Evolutionary conservation across 495 filamentous ascomycete genomes (phyloP), one percentile per base, ranked within the genome.

Genomic region (Zalerion maritima): DNA sequence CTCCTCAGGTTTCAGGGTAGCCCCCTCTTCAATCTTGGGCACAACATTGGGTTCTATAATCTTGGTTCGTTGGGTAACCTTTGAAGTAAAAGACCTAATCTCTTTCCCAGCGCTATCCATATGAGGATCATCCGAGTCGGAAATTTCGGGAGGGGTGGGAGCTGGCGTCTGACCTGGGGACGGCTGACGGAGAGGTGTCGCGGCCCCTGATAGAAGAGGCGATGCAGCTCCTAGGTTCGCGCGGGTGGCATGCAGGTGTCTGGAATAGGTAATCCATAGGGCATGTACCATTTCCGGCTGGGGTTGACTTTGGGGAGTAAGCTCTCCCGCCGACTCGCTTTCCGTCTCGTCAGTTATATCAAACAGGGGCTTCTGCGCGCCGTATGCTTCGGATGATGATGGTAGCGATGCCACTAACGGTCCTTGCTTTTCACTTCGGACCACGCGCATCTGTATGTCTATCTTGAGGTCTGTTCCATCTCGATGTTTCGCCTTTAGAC

Each of bases 211-310:
- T 2, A 68, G 34, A 8, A 69, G 31, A 20, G 74, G 67, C 32
- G 68, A 64, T n/a, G 68, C 58, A 5, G 67, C 59, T 4, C 72
- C 69, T 18, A 62, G 41, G 29, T 67, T 60, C 5, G 63, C 54
- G 28, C 61, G 61, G 5, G 73, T 64, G 2, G 81, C 76, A 47
- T 97, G 89, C 11, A 96, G 64, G 37, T 93, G 83, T 23, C 85
- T 63, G 6, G 89, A 96, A 48, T 96, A 97, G 3, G 86, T 96
- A 26, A 97, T 75, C 89, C 89, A 97, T 14, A 97, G 57, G 11
- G 89, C 89, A 57, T 85, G 96, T 4, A 96, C 86, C 20, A 93
- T 62, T 43, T 94, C 84, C 1, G 78, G 70, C 21, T 73, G 15
- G 35, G 16, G 3, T 14, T 24, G 6, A n/a, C 21, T 14, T 35